Conservation (phyloP, 2,329 filamentous ascomycete species). For the Escovopsis sp. region DNA sequence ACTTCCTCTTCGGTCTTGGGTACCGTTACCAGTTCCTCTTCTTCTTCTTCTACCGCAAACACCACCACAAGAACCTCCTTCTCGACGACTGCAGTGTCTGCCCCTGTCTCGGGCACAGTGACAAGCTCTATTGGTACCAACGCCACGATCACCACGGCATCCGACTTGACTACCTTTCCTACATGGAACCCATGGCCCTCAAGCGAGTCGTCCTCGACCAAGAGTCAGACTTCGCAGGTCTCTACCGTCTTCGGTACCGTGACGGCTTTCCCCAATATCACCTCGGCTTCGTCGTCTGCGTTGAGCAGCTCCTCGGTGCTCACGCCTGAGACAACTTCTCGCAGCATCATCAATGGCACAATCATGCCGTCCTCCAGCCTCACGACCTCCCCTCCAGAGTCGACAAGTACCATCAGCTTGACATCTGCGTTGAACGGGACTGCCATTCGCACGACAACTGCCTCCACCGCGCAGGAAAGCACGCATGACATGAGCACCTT, state of each 20-base stretch:
- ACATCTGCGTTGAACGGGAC: constrained; percentile 3
- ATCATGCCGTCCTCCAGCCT: no score
- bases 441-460: not conserved
- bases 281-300: not conserved
- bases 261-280: no score
- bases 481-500: not conserved
- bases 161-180: not conserved
- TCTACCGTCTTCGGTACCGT: no score
- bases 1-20: no score
- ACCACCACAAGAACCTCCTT: not conserved
- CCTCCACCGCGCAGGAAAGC: not conserved
- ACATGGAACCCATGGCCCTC: not conserved
- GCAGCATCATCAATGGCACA: no score
- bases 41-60: not conserved
- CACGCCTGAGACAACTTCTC: no score
- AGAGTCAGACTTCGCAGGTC: not conserved
- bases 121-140: no score
- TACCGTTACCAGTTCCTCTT: not conserved
- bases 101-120: no score
- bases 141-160: no score
- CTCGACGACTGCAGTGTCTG: not conserved
- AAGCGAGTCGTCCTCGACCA: not conserved
- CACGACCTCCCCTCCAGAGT: no score
- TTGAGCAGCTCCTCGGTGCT: not conserved
- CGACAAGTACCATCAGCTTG: not conserved